Base-by-base conservation (phyloP, 2,329 filamentous ascomycete genomes). In the Penicillium frequentans region DNA sequence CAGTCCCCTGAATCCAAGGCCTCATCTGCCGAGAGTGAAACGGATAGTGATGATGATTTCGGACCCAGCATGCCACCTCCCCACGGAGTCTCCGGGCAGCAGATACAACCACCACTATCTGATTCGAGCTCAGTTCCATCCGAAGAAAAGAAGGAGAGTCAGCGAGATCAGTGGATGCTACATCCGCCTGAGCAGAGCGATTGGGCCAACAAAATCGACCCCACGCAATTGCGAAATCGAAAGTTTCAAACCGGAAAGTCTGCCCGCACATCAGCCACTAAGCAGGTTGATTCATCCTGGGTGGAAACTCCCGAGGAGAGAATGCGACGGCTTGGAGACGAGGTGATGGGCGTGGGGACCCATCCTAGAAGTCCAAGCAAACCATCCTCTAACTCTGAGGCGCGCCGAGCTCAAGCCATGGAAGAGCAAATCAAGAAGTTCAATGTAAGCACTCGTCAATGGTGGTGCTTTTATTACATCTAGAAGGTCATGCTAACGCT, bases 271-370 rank as follows among this genome's bases (percentile, higher is more conserved):
- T 66, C 67, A 10, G 74, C 71, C 5, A 72, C 73, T 19, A 76
- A 71, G 13, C 53, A 62, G 5, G 72, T 76, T 19, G 70, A 73
- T 68, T 86, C 85, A 23, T 86, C 93, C 44, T 98, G 93, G 93
- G 93, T 91, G 0, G 93, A 98, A 74, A 96, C 91, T 9, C 90
- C 91, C 0, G 90, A 93, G 71, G 85, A 97, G 75, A 96, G 96
- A 73, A 85, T 90, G 56, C 87, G 89, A 73, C 83, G 91, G 39
- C 76, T 97, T 23, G 87, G 89, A 65, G 87, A 96, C 71, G 86
- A 95, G 52, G 89, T 96, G 11, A 83, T 97, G 64, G 93, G 93
- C 0, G 85, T 93, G 3, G 77, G 73, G 57, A 69, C 74, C 27
- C 50, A 63, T 27, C n/a, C 56, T 16, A 55, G 52, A 13, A 52